Conservation (phyloP, 345 rosid genomes). For the Eucalyptus tenuipes region DNA sequence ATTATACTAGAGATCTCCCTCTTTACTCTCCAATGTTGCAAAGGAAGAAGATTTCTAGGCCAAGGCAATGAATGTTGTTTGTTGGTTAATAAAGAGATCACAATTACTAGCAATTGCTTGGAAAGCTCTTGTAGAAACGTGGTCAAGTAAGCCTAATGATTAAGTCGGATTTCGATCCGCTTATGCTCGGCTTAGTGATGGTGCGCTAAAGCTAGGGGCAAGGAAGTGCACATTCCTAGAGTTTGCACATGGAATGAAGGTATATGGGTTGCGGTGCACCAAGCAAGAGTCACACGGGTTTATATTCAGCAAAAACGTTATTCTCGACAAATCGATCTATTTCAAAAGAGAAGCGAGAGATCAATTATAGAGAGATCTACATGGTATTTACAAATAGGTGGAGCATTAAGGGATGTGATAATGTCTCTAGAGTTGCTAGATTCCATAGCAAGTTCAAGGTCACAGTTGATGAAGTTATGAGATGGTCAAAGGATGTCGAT, state of each 20-base stretch:
- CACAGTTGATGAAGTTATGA: not conserved
- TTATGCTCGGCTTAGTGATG: not conserved
- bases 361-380: not conserved
- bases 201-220: not conserved
- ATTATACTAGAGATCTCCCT: not conserved
- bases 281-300: not conserved
- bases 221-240: not conserved
- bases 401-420: not conserved
- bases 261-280: not conserved
- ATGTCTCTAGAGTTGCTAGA: not conserved
- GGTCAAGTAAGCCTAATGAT: not conserved
- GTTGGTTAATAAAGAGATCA: not conserved
- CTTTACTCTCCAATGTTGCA: not conserved
- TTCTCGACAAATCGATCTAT: accelerated
- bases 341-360: not conserved
- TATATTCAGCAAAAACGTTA: not conserved
- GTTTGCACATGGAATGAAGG: not conserved
- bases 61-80: not conserved
- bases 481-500: not conserved
- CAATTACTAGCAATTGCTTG: not conserved
- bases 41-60: not conserved
- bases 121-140: not conserved
- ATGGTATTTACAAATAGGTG: not conserved
- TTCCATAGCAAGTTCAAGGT: not conserved
- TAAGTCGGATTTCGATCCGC: not conserved